A percentile compares a stretch with the other conserved stretches of the same genome.
These are phyloP conservation scores for Fusarium torreyae DNA, from an alignment of 2,329 filamentous ascomycete genomes.

Conservation along the genomic window DNA sequence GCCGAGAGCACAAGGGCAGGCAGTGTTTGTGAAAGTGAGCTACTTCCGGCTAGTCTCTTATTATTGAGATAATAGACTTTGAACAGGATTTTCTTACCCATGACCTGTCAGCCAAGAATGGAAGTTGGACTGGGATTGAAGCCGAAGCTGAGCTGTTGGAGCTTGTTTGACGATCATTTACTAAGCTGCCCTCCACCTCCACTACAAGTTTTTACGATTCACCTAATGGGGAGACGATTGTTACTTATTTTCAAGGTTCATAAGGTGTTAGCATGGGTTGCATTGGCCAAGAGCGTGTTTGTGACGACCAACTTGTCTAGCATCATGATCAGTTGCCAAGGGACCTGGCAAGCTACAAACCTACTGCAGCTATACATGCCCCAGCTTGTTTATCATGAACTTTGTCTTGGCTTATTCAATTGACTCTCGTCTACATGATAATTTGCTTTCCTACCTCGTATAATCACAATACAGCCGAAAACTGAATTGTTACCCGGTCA, in stretches of 20 bases:
- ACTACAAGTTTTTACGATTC: neutral
- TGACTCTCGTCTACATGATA: neutral
- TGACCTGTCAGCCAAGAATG: conserved; percentile 32
- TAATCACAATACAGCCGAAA: neutral
- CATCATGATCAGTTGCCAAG: conserved; percentile 21
- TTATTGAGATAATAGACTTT: neutral
- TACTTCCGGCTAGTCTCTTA: no score
- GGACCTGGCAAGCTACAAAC: neutral
- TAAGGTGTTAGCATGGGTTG: neutral
- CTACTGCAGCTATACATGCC: neutral
- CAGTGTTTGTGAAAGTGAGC: no score
- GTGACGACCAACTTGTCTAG: neutral
- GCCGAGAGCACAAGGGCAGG: neutral
- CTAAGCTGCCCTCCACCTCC: conserved; percentile 8
- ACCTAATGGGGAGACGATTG: neutral
- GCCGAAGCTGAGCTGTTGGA: conserved; percentile 15
- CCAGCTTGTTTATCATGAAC: neutral
- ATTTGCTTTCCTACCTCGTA: no score
- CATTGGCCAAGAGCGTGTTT: conserved; percentile 18
- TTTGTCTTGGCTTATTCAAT: neutral
- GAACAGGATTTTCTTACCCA: conserved; percentile 34
- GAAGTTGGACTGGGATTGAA: conserved; percentile 19
- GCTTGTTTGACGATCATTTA: conserved; percentile 32
- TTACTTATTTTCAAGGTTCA: conserved; percentile 10
- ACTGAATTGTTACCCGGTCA: neutral